Base-by-base conservation (phyloP, 176 grass and related monocot species). In the Melocanna baccifera region DNA sequence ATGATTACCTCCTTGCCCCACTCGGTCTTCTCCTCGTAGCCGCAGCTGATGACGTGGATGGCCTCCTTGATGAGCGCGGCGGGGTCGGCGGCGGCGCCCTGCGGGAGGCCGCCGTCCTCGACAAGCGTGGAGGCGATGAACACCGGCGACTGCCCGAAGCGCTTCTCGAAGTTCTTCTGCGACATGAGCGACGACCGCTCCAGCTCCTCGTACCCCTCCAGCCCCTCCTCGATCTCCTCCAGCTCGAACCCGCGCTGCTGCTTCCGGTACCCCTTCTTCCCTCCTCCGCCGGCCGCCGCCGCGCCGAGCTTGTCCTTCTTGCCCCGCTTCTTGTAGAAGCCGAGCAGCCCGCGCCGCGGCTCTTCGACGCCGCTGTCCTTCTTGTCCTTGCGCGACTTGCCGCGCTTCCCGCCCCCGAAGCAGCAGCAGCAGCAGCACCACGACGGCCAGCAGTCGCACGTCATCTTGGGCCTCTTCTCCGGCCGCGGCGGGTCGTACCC, bases 171-270 rank as follows among this genome's bases (percentile, higher is more conserved):
- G 91, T 62, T 94, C 91, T 98, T 98, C 89, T 98, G 96, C 22
- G 96, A 98, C 96, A 95, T 95, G 80, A 98, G 96, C 12, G 96
- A 93, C 2, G 96, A 89, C 22, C 90, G 88, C 69, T 98, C 96
- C 37, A 95, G 86, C 78, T 98, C 93, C 14, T 98, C 96, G 76
- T 94, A 98, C 41, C 93, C 96, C 40, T 98, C 96, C 3, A 98
- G 65, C 1, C 96, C 96, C 67, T 95, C 96, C 91, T 98, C 96
- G 69, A 98, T 98, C 87, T 95, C 96, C 93, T 98, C 96, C 87
- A 98, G 85, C 69, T 98, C 96, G 85, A 89, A 95, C 67, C 85
- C 91, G 52, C 93, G 88, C 73, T 83, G 87, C 67, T 88, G 87
- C 94, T 91, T 97, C 68, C 43, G 69, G 86, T 89, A 95, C 53